Evolutionary conservation across 106 monocot genomes (phyloP), one percentile per base, ranked within the genome.

Genomic region (Dioscorea zingiberensis): DNA sequence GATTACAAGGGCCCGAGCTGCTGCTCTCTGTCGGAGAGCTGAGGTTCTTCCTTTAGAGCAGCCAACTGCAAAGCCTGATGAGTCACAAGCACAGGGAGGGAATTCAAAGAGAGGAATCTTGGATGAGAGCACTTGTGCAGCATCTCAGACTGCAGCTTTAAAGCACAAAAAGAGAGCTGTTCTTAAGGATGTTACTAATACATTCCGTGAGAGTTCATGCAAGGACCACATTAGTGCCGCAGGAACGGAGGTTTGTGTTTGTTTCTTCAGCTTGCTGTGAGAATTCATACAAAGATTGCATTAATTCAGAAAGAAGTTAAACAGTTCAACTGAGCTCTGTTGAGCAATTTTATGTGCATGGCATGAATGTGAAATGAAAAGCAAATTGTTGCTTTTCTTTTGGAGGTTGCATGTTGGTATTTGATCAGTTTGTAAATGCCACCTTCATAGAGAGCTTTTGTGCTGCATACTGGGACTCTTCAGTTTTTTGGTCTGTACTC

Each of bases 1-100:
- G 59, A 62, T 90, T 7, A 93, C 93, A 47, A 71, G 88, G 54
- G 72, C 93, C 58, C 70, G 73, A 62, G 77, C 93, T 72, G 88
- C 88, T 67, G 77, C 79, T 25, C 27, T 11, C 21, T 74, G 62
- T 62, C 69, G 54, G 59, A 58, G 26, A 65, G 27, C 51, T 8
- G 64, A 15, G 25, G 24, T 47, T 27, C 62, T 38, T 25, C 76
- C 75, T 15, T 61, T 66, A 49, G 71, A 67, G 44, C 79, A 55
- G 25, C 53, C 74, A 13, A 21, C 66, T 9, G 17, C 21, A 28
- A 83, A 71, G 63, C 54, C 59, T 27, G 73, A 81, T 16, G 73
- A 49, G 28, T 68, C 76, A 30, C 80, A 66, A 44, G 57, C 19
- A 44, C 32, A 24, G 24, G 47, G 25, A 27, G 63, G 59, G 26